phyloP scores from a whole-genome alignment of 2,329 filamentous ascomycete species.

The Didymella exigua region DNA sequence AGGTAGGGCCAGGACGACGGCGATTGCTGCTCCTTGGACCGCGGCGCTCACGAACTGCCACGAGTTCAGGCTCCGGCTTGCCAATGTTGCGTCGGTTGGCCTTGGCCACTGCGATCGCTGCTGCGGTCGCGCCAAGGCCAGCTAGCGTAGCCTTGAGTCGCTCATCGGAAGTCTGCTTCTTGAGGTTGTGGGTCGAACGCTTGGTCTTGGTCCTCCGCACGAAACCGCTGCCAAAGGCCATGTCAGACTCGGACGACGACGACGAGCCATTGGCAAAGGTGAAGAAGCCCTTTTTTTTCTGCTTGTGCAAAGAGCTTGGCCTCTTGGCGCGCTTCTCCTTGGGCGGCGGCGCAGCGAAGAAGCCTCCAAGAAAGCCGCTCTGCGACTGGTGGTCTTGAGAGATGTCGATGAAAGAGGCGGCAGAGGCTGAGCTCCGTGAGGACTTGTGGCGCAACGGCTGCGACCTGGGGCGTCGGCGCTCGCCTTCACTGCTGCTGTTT shows the following conservation, averaged over 20 bases:
- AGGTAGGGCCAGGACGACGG: slow-evolving; percentile 25
- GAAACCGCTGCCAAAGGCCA: slow-evolving; percentile 54
- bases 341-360: slow-evolving; percentile 61
- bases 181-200: slow-evolving; percentile 27
- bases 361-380: slow-evolving; percentile 55
- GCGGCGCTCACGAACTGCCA: slow-evolving; percentile 44
- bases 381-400: slow-evolving; percentile 61
- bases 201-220: slow-evolving; percentile 30
- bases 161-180: slow-evolving; percentile 52
- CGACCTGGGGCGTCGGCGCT: slow-evolving; percentile 33
- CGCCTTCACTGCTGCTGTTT: slow-evolving; percentile 39
- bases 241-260: slow-evolving; percentile 53
- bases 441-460: slow-evolving; percentile 38
- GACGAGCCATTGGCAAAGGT: slow-evolving; percentile 55
- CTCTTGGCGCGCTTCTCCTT: slow-evolving; percentile 39
- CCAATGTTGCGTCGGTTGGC: slow-evolving; percentile 34
- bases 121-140: slow-evolving; percentile 56
- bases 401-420: slow-evolving; percentile 69
- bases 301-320: slow-evolving; percentile 32
- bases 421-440: slow-evolving; percentile 47
- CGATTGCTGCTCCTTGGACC: slow-evolving; percentile 28
- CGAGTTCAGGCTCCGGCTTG: slow-evolving; percentile 40
- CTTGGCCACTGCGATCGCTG: slow-evolving; percentile 54
- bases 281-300: slow-evolving; percentile 56
- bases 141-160: slow-evolving; percentile 54